A percentile compares a stretch with the other conserved stretches of the same genome.
Conservation (phyloP, 2,329 filamentous ascomycete genomes). For the Neofusicoccum ribis region DNA sequence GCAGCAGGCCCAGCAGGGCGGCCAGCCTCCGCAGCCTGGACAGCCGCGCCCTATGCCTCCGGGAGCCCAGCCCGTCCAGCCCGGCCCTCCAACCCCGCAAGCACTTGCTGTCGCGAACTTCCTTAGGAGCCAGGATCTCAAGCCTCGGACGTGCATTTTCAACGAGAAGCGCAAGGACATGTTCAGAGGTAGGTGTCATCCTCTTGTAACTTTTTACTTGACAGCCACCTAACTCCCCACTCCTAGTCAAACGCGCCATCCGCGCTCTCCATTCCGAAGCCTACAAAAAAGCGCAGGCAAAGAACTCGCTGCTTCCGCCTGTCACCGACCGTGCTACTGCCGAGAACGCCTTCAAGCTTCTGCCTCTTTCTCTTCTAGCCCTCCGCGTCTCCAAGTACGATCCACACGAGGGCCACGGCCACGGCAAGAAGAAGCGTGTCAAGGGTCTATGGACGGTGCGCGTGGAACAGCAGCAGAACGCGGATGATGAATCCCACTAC, state of each 20-base stretch:
- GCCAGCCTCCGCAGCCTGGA: constrained; percentile 60
- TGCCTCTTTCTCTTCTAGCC: constrained; percentile 91
- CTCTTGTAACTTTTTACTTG: neutral
- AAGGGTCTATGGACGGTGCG: constrained; percentile 96
- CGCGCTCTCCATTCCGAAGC: constrained; percentile 84
- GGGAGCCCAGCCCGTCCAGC: constrained; percentile 72
- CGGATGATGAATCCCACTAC: constrained; percentile 84
- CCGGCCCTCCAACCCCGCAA: constrained; percentile 82
- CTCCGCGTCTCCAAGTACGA: constrained; percentile 85
- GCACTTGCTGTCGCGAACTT: constrained; percentile 89
- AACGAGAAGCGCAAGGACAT: constrained; percentile 97
- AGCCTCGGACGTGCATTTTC: constrained; percentile 86
- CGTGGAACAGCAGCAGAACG: constrained; percentile 95
- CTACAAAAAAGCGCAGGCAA: constrained; percentile 84
- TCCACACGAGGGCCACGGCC: constrained; percentile 62
- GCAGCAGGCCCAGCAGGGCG: constrained; percentile 40
- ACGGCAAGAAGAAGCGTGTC: constrained; percentile 76
- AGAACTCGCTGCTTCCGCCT: constrained; percentile 85
- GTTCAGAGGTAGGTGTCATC: constrained; percentile 72
- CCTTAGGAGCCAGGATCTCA: constrained; percentile 78
- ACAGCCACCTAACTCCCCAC: neutral
- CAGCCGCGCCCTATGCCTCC: constrained; percentile 81
- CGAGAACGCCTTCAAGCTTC: constrained; percentile 91
- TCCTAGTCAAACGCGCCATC: constrained; percentile 87
- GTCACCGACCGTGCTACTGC: constrained; percentile 86